Conservation (phyloP, 2,329 filamentous ascomycete genomes). For the Fusarium heterosporum region DNA sequence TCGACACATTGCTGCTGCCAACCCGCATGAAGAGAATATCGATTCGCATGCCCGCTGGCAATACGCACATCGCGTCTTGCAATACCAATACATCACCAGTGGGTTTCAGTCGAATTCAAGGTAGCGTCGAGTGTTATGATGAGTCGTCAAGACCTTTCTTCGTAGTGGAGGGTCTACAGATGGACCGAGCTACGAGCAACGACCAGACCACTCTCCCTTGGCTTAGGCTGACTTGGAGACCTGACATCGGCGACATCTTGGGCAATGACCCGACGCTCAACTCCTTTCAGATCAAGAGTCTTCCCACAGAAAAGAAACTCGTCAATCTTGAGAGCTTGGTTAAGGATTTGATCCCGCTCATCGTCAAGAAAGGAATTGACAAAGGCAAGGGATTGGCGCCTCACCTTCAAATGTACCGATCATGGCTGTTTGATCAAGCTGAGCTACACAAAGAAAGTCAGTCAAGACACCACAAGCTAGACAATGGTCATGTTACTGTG, state of each 20-base stretch:
- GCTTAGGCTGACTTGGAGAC: slow-evolving; percentile 39
- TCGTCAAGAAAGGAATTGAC: slow-evolving; percentile 35
- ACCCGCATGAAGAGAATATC: slow-evolving; percentile 42
- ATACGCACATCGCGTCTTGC: slow-evolving; percentile 34
- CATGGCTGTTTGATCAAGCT: slow-evolving; percentile 38
- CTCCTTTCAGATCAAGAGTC: slow-evolving; percentile 41
- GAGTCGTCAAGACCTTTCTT: slow-evolving; percentile 35
- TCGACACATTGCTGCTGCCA: slow-evolving; percentile 38
- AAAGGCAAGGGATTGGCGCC: slow-evolving; percentile 26
- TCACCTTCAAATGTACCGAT: slow-evolving; percentile 32
- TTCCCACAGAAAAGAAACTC: slow-evolving; percentile 42
- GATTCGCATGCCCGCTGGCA: slow-evolving; percentile 38
- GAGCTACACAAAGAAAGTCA: slow-evolving; percentile 23
- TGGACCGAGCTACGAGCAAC: slow-evolving; percentile 40
- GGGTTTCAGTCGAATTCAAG: slow-evolving; percentile 38
- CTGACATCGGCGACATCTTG: slow-evolving; percentile 43
- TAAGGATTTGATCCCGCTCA: slow-evolving; percentile 39
- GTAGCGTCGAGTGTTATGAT: slow-evolving; percentile 38
- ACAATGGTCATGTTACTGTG: slow-evolving; percentile 17
- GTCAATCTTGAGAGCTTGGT: slow-evolving; percentile 40
- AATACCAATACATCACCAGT: slow-evolving; percentile 38
- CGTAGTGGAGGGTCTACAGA: slow-evolving; percentile 39
- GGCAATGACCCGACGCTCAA: slow-evolving; percentile 36
- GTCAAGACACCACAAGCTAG: slow-evolving; percentile 12
- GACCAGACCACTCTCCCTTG: slow-evolving; percentile 39